Conservation (phyloP, 257 asterid genomes). For the Eucommia ulmoides region DNA sequence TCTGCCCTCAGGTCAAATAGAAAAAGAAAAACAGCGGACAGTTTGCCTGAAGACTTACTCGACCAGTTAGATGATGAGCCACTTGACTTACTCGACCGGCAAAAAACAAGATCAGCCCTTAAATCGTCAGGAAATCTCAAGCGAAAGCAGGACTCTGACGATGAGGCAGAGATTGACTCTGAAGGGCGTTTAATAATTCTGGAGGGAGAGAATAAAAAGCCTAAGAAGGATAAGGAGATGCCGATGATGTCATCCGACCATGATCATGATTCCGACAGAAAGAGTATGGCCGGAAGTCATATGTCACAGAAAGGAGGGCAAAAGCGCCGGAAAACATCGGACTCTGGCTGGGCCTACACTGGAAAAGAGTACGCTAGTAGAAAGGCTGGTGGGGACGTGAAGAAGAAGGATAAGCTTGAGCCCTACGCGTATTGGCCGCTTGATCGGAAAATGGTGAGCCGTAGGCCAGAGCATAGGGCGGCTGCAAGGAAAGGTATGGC, state of each 20-base stretch:
- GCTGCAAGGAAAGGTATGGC: slow-evolving; percentile 88
- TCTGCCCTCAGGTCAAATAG: slow-evolving; percentile 61
- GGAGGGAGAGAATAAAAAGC: too few relatives aligned
- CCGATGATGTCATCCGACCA: slow-evolving; percentile 11
- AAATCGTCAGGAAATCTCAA: slow-evolving; percentile 42
- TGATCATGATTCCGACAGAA: slow-evolving; percentile 38
- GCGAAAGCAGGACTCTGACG: slow-evolving; percentile 56
- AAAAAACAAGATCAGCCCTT: slow-evolving; percentile 72
- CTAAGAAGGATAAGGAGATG: slow-evolving; percentile 33
- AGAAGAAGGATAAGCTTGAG: slow-evolving; percentile 80
- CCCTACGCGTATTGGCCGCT: slow-evolving; percentile 99
- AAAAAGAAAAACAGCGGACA: slow-evolving; percentile 41
- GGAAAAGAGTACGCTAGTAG: slow-evolving; percentile 86
- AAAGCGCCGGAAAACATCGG: slow-evolving; percentile 57
- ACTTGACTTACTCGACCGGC: slow-evolving; percentile 73
- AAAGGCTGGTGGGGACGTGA: slow-evolving; percentile 84
- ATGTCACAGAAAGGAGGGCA: slow-evolving; percentile 29
- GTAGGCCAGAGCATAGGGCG: slow-evolving; percentile 79
- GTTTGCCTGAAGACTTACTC: slow-evolving; percentile 77
- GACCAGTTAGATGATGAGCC: slow-evolving; percentile 84
- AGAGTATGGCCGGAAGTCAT: slow-evolving; percentile 42
- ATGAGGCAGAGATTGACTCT: slow-evolving; percentile 61
- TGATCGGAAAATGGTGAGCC: slow-evolving; percentile 90
- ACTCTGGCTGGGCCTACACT: slow-evolving; percentile 78
- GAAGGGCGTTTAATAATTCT: slow-evolving; percentile 73